phyloP scores from a whole-genome alignment of 1,139 yeast species.

The Geotrichum australiense region DNA sequence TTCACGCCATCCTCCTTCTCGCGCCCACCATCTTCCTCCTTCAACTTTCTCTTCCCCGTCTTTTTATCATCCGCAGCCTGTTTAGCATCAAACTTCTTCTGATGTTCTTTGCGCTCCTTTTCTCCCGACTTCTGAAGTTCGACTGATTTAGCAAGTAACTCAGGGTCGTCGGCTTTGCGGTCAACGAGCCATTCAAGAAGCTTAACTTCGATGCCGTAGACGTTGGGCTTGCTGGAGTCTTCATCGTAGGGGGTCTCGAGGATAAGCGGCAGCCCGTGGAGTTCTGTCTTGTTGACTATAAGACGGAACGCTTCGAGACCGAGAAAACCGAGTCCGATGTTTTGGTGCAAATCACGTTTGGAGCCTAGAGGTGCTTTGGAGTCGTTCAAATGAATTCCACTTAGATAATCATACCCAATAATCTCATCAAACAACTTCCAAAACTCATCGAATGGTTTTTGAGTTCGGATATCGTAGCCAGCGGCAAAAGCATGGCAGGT shows the following conservation, averaged over 20 bases:
- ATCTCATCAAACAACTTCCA: slow-evolving; percentile 67
- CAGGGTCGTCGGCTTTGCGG: slow-evolving; percentile 47
- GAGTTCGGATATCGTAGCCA: slow-evolving; percentile 76
- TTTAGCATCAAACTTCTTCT: slow-evolving; percentile 27
- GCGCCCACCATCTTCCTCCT: slow-evolving; percentile 6
- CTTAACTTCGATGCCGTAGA: slow-evolving; percentile 73
- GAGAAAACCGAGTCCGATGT: slow-evolving; percentile 79
- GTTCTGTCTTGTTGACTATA: slow-evolving; percentile 59
- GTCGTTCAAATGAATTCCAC: slow-evolving; percentile 84
- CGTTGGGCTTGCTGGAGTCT: slow-evolving; percentile 40
- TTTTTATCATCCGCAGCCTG: slow-evolving; percentile 12
- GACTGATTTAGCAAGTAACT: slow-evolving; percentile 43
- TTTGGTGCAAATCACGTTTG: slow-evolving; percentile 85
- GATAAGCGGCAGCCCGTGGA: slow-evolving; percentile 68
- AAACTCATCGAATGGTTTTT: slow-evolving; percentile 51
- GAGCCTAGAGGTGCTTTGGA: slow-evolving; percentile 92
- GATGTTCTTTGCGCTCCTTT: slow-evolving; percentile 29
- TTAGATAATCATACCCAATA: slow-evolving; percentile 67
- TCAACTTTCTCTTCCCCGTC: slow-evolving; percentile 13
- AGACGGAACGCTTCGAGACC: slow-evolving; percentile 79
- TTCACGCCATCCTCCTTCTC: too few relatives aligned
- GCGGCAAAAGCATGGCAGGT: slow-evolving; percentile 96
- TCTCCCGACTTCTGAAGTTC: slow-evolving; percentile 42
- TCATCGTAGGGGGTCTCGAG: slow-evolving; percentile 75
- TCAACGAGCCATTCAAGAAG: slow-evolving; percentile 64